Conservation (phyloP, 2,329 filamentous ascomycete species). For the Graphium sp. region DNA sequence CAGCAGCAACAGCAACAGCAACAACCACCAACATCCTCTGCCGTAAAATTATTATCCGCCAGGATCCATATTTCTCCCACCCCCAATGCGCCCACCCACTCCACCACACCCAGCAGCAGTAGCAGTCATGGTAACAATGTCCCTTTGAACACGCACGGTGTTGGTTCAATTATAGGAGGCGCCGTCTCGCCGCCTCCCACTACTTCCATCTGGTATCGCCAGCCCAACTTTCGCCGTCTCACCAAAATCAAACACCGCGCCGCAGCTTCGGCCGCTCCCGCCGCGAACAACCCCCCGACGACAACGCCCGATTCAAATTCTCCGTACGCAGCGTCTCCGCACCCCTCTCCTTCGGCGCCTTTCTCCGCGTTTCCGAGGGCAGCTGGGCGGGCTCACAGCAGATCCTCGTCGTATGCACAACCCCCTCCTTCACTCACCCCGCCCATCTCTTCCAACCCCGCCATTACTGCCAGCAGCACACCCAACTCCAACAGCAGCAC, state of each 20-base stretch:
- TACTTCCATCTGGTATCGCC: no score
- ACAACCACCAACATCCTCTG: not conserved
- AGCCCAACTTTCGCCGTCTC: not conserved
- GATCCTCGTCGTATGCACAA: not conserved
- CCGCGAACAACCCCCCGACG: conserved; percentile 1
- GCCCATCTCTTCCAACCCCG: conserved; percentile 1
- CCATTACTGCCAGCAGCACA: conserved; percentile 5
- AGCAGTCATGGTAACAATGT: no score
- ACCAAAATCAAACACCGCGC: not conserved
- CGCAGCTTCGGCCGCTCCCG: not conserved
- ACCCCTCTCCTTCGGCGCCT: not conserved
- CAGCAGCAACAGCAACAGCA: conserved; percentile 2
- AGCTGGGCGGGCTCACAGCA: not conserved
- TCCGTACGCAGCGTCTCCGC: not conserved
- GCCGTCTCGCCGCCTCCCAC: no score
- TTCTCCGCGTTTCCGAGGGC: not conserved
- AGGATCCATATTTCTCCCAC: no score
- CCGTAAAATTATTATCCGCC: not conserved
- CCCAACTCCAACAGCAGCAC: conserved; percentile 1
- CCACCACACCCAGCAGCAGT: no score
- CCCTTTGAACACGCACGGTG: no score
- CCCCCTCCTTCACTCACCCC: not conserved
- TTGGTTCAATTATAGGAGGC: no score
- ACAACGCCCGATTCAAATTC: conserved; percentile 3
- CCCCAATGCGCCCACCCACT: no score